Evolutionary conservation across 1,284 basidiomycete species (phyloP), one percentile per base, ranked within the genome.

Genomic region (Melampsora allii-populina): DNA sequence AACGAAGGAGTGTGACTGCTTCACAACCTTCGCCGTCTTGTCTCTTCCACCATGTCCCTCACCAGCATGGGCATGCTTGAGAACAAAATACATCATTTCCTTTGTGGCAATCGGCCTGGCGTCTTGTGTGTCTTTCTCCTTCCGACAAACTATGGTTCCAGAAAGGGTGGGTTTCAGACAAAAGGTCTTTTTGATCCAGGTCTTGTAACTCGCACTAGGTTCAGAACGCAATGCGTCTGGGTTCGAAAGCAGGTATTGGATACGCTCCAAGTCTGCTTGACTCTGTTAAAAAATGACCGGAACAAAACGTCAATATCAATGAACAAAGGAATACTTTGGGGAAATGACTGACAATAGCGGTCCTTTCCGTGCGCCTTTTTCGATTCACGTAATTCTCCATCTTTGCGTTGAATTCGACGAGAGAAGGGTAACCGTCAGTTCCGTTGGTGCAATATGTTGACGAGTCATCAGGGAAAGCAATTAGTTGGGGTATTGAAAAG

Each of bases 1-100:
- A 67, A 67, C 36, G 36, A 53, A 67, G 17, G 66, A 67, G 27
- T 67, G 66, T 1, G 66, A 56, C 50, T 58, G 29, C 21, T 67
- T 67, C 10, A 67, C 66, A 39, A 50, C 33, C 39, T 67, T 67
- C 24, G 66, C 66, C 5, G 66, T 67, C 53, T 67, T 67, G 53
- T 67, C 66, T 31, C 66, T 21, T n/a, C 66, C 66, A 39, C 66
- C 66, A 67, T 67, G 66, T 17, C 66, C 66, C 31, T 67, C 66
- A 33, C 48, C 50, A n/a, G 66, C 66, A 67, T 67, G 66, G 3
- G 66, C 66, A n/a, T 59, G 48, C 29, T 67, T 67, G 27, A 67
- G 53, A n/a, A 67, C 56, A 59, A 67, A 67, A 42, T 67, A 67
- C 53, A 67, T 67, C 31, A 45, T 29, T 39, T 67, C 66, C 42